Evolutionary conservation across 192 early-diverging fungal species (phyloP).

Genomic region (Coemansia sp.): DNA sequence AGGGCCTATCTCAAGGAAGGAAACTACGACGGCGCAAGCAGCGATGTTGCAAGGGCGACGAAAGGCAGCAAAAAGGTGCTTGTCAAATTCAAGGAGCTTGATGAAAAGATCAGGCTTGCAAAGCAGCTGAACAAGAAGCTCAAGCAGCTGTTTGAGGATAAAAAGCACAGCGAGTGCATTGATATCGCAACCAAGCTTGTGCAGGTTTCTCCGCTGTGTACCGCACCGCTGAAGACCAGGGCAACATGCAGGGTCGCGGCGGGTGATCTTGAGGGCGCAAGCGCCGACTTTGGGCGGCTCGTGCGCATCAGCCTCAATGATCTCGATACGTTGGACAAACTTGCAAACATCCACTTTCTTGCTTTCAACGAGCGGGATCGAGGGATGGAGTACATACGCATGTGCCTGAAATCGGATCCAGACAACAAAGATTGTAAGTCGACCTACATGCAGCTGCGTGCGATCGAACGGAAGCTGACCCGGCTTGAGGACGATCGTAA

Average conservation of each 20-base stretch:
- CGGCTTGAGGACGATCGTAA: constrained; percentile 59
- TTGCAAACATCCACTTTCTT: constrained; percentile 73
- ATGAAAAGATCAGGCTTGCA: constrained; percentile 50
- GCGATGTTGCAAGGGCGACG: constrained; percentile 4
- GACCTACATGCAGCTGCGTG: constrained; percentile 69
- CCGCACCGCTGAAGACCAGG: constrained; percentile 61
- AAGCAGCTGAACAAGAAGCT: constrained; percentile 43
- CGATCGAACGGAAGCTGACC: constrained; percentile 68
- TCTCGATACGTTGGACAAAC: constrained; percentile 58
- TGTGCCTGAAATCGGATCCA: constrained; percentile 86
- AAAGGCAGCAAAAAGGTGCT: constrained; percentile 11
- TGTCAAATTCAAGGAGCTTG: constrained; percentile 28
- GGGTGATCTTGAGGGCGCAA: constrained; percentile 82
- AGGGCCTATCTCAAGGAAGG: constrained; percentile 70
- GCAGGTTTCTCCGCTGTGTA: constrained; percentile 56
- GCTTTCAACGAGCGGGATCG: constrained; percentile 67
- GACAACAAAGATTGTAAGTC: constrained; percentile 89
- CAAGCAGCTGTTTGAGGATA: constrained; percentile 35
- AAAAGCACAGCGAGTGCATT: constrained; percentile 59
- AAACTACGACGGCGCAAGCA: constrained; percentile 44
- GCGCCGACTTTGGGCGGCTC: constrained; percentile 74
- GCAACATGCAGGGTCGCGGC: constrained; percentile 71
- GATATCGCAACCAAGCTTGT: constrained; percentile 56
- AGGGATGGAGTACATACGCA: constrained; percentile 71
- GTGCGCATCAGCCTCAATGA: constrained; percentile 72